A percentile compares a stretch with the other conserved stretches of the same genome.
These are phyloP conservation scores for Suhomyces kunorum DNA, from an alignment of 1,139 yeast genomes.

Conservation along the genomic window DNA sequence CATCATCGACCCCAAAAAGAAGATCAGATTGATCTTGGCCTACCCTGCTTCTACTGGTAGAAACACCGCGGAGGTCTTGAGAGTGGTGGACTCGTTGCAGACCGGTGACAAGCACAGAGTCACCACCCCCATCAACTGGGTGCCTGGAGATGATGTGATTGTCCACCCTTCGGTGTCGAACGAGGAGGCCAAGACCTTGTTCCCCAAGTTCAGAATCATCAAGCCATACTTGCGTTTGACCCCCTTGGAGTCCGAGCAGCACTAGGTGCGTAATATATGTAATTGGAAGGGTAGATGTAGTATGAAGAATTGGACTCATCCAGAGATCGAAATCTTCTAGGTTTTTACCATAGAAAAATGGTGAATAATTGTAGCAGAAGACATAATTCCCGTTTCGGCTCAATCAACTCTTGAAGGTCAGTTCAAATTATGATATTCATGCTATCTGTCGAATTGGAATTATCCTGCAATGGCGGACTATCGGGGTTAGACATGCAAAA, in stretches of 20 bases:
- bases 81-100: constrained; percentile 86
- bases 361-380: too few relatives aligned
- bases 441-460: too few relatives aligned
- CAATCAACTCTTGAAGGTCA: too few relatives aligned
- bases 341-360: too few relatives aligned
- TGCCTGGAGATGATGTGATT: constrained; percentile 81
- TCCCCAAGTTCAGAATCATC: constrained; percentile 76
- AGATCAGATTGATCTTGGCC: constrained; percentile 75
- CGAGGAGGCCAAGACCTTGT: constrained; percentile 78
- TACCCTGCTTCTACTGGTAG: constrained; percentile 94
- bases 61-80: constrained; percentile 82
- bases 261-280: not conserved
- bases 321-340: too few relatives aligned
- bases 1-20: constrained; percentile 84
- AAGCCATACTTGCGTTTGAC: constrained; percentile 68
- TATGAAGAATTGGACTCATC: not conserved
- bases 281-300: not conserved
- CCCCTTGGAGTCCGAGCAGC: constrained; percentile 18
- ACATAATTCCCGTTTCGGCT: too few relatives aligned
- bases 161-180: constrained; percentile 82
- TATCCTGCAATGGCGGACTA: too few relatives aligned
- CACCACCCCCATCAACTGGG: constrained; percentile 80
- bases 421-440: too few relatives aligned
- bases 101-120: constrained; percentile 75
- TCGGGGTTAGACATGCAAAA: too few relatives aligned